phyloP scores from a whole-genome alignment of 2,329 filamentous ascomycete genomes.

The Seiridium cupressi region DNA sequence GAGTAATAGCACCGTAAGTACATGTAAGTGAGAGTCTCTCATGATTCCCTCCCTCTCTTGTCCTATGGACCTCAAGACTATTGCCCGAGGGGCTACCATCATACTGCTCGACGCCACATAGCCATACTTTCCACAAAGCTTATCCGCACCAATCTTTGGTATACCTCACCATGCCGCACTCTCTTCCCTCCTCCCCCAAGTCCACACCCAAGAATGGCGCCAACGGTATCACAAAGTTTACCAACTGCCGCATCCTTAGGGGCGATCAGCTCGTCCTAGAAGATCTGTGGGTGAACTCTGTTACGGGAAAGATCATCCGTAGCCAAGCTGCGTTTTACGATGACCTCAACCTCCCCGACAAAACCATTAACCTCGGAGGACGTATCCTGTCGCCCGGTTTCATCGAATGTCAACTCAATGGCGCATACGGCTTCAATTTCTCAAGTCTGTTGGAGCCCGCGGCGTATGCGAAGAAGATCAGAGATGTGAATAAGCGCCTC shows the following conservation, averaged over 20 bases:
- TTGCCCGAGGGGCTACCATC: conserved; percentile 25
- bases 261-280: conserved; percentile 66
- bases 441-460: conserved; percentile 68
- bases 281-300: conserved; percentile 86
- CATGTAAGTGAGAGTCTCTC: conserved; percentile 17
- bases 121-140: conserved; percentile 1
- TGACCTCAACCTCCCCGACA: conserved; percentile 66
- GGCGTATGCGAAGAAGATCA: conserved; percentile 71
- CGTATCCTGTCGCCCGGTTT: conserved; percentile 83
- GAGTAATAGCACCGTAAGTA: conserved; percentile 26
- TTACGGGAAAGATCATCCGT: conserved; percentile 77
- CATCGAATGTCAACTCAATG: conserved; percentile 90
- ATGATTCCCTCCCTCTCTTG: conserved; percentile 14
- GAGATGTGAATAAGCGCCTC: conserved; percentile 68
- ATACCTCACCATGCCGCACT: conserved; percentile 27
- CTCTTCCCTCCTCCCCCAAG: conserved; percentile 37
- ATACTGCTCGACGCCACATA: conserved; percentile 28
- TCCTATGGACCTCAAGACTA: conserved; percentile 28
- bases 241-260: conserved; percentile 78
- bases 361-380: conserved; percentile 75
- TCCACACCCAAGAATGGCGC: conserved; percentile 44
- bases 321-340: conserved; percentile 68
- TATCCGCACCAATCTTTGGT: neutral
- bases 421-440: conserved; percentile 91
- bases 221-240: conserved; percentile 75